Percentiles rank a stretch among this genome's conserved stretches.
These are phyloP conservation scores for Pezicula neosporulosa DNA, from an alignment of 2,329 filamentous ascomycete species.

Conservation along the genomic window DNA sequence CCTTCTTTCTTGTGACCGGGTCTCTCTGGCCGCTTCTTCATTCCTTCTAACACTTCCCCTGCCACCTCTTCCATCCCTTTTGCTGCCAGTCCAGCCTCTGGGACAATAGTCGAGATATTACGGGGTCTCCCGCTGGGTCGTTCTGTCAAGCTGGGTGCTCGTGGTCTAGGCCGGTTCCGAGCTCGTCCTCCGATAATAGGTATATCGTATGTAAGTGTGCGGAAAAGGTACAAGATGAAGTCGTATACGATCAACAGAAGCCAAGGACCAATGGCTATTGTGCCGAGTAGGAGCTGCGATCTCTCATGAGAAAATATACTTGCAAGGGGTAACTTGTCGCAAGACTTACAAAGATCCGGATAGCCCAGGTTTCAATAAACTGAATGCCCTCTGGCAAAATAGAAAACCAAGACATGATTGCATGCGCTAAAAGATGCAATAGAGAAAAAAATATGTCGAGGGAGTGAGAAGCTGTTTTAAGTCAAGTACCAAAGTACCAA, in stretches of 20 bases:
- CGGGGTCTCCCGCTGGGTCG: conserved; percentile 45
- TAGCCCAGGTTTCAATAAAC: conserved; percentile 58
- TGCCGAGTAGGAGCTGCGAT: conserved; percentile 54
- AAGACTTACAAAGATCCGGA: conserved; percentile 55
- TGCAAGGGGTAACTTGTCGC: conserved; percentile 4
- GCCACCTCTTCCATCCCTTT: conserved; percentile 26
- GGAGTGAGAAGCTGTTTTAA: no score
- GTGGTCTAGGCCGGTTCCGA: conserved; percentile 53
- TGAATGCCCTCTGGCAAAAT: conserved; percentile 57
- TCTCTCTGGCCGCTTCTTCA: conserved; percentile 17
- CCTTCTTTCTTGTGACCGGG: conserved; percentile 12
- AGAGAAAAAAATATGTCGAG: no score
- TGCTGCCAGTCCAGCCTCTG: conserved; percentile 7
- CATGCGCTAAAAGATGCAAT: no score
- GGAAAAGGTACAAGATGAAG: conserved; percentile 56
- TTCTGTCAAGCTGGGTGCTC: conserved; percentile 58
- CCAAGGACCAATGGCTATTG: conserved; percentile 62
- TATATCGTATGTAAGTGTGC: conserved; percentile 53
- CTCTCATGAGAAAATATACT: conserved; percentile 11
- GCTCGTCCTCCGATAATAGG: conserved; percentile 59
- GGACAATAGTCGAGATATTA: conserved; percentile 21
- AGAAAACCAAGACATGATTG: conserved; percentile 59
- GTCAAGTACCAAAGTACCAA: no score
- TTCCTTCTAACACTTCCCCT: conserved; percentile 23
- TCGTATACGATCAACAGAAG: conserved; percentile 60